Base-by-base conservation (phyloP, 2,329 filamentous ascomycete species). In the Aspergillus novoparasiticus region DNA sequence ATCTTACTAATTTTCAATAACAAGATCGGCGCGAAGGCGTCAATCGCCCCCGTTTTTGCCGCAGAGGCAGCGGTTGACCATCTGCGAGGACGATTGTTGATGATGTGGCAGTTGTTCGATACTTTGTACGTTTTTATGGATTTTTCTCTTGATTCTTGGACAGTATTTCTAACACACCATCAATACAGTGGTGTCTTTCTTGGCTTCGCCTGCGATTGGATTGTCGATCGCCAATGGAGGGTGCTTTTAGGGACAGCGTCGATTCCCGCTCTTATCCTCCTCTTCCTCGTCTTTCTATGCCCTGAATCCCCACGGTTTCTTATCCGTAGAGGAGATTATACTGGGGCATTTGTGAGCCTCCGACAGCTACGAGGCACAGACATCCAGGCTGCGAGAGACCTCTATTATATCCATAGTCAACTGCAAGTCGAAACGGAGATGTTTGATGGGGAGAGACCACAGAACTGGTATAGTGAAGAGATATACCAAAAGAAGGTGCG, bases 191-290 rank as follows among this genome's bases (percentile, higher is more conserved):
- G 64, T 1, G 62, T 66, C 2, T 68, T 69, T n/a, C 1, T 68
- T 4, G 66, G 66, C 10, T 68, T 68, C 41, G 59, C 58, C 4
- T 61, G 54, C 41, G 61, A 64, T 6, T 66, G 60, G 60, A 65
- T 69, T 23, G 64, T 30, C 2, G 43, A 77, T 78, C 43, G 71
- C 76, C 39, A 60, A 3, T 84, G 82, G 82, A 71, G 82, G 6
- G 71, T 84, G 23, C 79, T 83, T 62, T 70, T 83, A 14, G 82
- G 80, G 1, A 80, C 78, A 0, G 80, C 82, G 5, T 82, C 82
- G 59, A 79, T 83, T 51, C 82, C 82, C 4, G 81, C 82, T 6
- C 70, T 83, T 1, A 77, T 81, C 2, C 71, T 85, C 11, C 63
- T 78, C 3, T 39, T 83, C 21, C 80, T 81, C 1, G 80, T 84